phyloP scores from a whole-genome alignment of 129 eudicot species.

The Artemisia argyi region DNA sequence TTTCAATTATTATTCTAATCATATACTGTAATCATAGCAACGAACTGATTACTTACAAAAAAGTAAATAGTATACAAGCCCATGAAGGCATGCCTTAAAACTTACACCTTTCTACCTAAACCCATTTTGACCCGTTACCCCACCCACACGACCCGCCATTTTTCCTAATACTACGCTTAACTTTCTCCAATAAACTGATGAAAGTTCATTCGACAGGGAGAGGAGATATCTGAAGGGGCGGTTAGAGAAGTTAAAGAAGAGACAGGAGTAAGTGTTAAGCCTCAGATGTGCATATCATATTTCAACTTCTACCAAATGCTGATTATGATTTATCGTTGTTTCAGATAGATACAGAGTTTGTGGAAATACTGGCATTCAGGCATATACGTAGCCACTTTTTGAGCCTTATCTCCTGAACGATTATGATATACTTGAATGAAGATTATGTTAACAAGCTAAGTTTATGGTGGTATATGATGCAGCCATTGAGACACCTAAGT shows the following conservation, averaged over 20 bases:
- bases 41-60: too few species aligned
- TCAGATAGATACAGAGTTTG: conserved; percentile 77
- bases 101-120: neutral
- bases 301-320: neutral
- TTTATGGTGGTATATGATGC: too few species aligned
- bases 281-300: conserved; percentile 11
- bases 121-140: neutral
- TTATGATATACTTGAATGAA: too few species aligned
- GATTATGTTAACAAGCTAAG: too few species aligned
- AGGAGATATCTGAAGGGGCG: conserved; percentile 63
- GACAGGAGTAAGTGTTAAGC: conserved; percentile 66
- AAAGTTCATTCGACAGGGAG: conserved; percentile 52
- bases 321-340: conserved; percentile 9
- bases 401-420: too few species aligned
- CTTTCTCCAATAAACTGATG: conserved; percentile 17
- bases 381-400: too few species aligned
- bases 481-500: too few species aligned
- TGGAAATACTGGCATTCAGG: conserved; percentile 41
- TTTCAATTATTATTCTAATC: too few species aligned
- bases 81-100: too few species aligned
- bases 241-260: conserved; percentile 91
- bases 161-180: neutral
- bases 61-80: too few species aligned
- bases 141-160: too few species aligned
- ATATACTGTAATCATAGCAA: too few species aligned